These are phyloP conservation scores for Thermomucor indicae-seudaticae DNA, from an alignment of 371 early-diverging fungal species.

Conservation along the genomic window DNA sequence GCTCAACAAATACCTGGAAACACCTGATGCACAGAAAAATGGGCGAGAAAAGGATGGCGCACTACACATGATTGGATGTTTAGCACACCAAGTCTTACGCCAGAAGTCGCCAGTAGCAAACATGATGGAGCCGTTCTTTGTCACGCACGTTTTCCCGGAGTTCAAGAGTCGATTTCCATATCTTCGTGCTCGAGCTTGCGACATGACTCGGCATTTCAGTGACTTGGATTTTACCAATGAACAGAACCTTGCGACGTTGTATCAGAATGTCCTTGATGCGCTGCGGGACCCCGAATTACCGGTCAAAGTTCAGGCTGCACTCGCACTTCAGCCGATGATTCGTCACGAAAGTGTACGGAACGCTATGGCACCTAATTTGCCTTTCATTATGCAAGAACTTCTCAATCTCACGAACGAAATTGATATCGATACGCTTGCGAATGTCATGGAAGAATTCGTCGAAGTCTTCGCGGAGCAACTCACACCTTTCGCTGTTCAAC, in stretches of 20 bases:
- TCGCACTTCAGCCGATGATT: conserved; percentile 76
- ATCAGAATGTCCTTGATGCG: conserved; percentile 61
- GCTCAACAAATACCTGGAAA: conserved; percentile 49
- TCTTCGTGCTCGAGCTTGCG: conserved; percentile 67
- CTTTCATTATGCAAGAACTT: conserved; percentile 80
- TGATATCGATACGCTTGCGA: conserved; percentile 83
- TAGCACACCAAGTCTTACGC: conserved; percentile 57
- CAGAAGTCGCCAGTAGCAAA: conserved; percentile 60
- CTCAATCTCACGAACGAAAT: conserved; percentile 83
- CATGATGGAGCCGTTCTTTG: conserved; percentile 78
- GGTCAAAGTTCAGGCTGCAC: conserved; percentile 79
- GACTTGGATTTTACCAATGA: conserved; percentile 37
- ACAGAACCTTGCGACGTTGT: conserved; percentile 49
- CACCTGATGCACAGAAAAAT: conserved; percentile 62
- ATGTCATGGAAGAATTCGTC: conserved; percentile 87
- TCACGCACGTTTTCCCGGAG: conserved; percentile 82
- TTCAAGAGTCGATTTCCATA: conserved; percentile 74
- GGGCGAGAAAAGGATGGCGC: conserved; percentile 88
- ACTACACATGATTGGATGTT: conserved; percentile 72
- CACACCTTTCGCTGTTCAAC: conserved; percentile 85
- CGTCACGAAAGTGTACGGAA: conserved; percentile 67
- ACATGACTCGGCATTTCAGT: conserved; percentile 36
- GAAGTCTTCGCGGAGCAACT: conserved; percentile 85
- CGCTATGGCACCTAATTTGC: conserved; percentile 71
- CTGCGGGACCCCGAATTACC: conserved; percentile 79